Percentiles rank a stretch among this genome's conserved stretches.
Conservation (phyloP, 75 land plant genomes). For the Cupressus sempervirens region DNA sequence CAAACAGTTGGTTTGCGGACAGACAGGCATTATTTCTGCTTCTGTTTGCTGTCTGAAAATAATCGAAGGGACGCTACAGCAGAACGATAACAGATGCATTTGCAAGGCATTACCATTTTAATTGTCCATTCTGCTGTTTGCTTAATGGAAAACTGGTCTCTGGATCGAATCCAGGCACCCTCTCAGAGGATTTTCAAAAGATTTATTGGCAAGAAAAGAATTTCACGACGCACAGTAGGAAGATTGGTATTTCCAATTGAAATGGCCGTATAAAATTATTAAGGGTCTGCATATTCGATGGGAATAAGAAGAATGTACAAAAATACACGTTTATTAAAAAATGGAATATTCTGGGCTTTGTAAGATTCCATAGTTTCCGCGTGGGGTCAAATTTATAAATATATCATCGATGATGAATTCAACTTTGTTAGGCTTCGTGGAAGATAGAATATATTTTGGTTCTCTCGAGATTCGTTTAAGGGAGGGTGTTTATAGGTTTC, state of each 20-base stretch:
- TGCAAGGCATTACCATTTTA: background rate
- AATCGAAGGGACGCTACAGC: background rate
- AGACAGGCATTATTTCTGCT: constrained; percentile 7
- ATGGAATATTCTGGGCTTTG: background rate
- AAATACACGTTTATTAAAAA: background rate
- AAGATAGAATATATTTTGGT: background rate
- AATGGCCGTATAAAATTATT: background rate
- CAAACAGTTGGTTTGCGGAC: background rate
- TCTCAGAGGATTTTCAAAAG: background rate
- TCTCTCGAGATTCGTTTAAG: too few relatives aligned
- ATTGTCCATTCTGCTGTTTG: background rate
- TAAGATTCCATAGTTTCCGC: background rate
- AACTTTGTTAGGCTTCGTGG: background rate
- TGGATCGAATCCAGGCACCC: background rate
- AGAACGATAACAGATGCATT: constrained; percentile 2
- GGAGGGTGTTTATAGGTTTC: too few relatives aligned
- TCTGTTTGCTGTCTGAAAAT: background rate
- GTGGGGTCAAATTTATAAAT: background rate
- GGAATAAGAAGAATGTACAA: background rate
- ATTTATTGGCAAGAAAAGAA: background rate
- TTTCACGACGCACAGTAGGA: background rate
- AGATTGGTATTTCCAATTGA: background rate
- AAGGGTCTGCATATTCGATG: background rate
- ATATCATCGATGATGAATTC: background rate
- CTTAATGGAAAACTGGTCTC: background rate